Base-by-base conservation (phyloP, 2,329 filamentous ascomycete species). In the Phaeomoniella chlamydospora region DNA sequence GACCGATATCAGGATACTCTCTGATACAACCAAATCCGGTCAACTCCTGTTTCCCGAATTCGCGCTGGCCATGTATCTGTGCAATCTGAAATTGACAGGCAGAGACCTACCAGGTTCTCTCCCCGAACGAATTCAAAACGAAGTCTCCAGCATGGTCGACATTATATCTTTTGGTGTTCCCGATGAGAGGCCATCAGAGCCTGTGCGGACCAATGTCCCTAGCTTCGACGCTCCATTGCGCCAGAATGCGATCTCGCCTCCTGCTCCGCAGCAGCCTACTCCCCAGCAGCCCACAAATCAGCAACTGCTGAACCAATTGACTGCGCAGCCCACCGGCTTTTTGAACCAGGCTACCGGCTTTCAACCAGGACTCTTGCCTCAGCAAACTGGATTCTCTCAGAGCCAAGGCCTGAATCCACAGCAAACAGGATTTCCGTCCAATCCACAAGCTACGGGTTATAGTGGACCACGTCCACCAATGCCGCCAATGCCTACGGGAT, bases 81-180 rank as follows among this genome's bases (percentile, higher is more conserved):
- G 90, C 67, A 98, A 96, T 53, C 55, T 98, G 46, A 90, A 80
- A 55, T 67, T 96, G 39, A 90, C 84, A 1, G 85, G 86, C 40
- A 94, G 93, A 58, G 67, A 77, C 1, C 59, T 98, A 15, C 90
- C 90, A 0, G 52, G 68, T 2, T 57, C 54, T 4, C 67, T 98
- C 6, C 90, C 90, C 0, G 86, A 94, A 18, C 80, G 75, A 40
- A 78, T 98, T 45, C 81, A 77, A 63, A 98, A 98, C 50, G 90
- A 98, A 57, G 90, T 98, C 13, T 96, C 88, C 3, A 94, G 90
- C 59, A 96, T 98, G 87, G 90, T 98, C 29, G 90, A 98, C 53
- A 98, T 98, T 38, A 98, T 98, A 53, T 94, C 86, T 40, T 98
- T 98, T 55, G 85, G 80, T 46, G 73, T 94, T 15, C 76, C 74